phyloP scores from a whole-genome alignment of 352 stramenopile genomes.

The Phytophthora ramorum region DNA sequence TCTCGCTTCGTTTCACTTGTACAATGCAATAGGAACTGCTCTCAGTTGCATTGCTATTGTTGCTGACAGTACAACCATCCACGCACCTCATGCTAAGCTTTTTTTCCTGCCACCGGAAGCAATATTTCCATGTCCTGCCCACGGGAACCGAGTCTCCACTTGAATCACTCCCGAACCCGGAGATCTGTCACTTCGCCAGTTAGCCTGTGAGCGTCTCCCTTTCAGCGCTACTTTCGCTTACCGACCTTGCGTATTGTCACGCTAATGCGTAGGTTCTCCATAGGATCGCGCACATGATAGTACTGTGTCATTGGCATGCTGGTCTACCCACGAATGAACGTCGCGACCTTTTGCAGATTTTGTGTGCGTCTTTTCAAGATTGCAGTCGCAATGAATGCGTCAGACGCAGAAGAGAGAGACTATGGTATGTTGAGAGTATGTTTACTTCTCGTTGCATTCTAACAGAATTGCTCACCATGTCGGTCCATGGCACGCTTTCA shows the following conservation, averaged over 20 bases:
- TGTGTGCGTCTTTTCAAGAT: slow-evolving; percentile 29
- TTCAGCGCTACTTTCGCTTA: neutral
- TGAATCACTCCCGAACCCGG: slow-evolving; percentile 19
- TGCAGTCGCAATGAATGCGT: slow-evolving; percentile 9
- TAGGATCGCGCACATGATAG: slow-evolving; percentile 80
- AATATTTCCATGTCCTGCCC: slow-evolving; percentile 50
- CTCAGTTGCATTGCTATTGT: neutral
- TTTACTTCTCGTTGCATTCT: neutral
- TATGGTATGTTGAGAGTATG: neutral
- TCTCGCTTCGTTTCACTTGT: slow-evolving; percentile 29
- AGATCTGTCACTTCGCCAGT: slow-evolving; percentile 18
- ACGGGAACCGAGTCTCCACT: slow-evolving; percentile 23
- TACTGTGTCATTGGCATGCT: slow-evolving; percentile 53
- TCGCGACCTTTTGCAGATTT: slow-evolving; percentile 3
- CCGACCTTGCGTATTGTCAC: slow-evolving; percentile 71
- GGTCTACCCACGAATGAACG: neutral
- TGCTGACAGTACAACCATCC: neutral
- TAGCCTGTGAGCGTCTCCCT: neutral
- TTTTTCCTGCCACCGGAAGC: slow-evolving; percentile 69
- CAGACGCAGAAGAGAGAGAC: neutral
- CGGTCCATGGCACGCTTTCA: neutral
- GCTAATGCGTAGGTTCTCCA: slow-evolving; percentile 68
- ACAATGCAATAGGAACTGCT: neutral
- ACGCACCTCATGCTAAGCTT: slow-evolving; percentile 27
- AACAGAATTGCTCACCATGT: neutral